Evolutionary conservation across 352 stramenopile species (phyloP).

Genomic region (Blastocystis sp.): DNA sequence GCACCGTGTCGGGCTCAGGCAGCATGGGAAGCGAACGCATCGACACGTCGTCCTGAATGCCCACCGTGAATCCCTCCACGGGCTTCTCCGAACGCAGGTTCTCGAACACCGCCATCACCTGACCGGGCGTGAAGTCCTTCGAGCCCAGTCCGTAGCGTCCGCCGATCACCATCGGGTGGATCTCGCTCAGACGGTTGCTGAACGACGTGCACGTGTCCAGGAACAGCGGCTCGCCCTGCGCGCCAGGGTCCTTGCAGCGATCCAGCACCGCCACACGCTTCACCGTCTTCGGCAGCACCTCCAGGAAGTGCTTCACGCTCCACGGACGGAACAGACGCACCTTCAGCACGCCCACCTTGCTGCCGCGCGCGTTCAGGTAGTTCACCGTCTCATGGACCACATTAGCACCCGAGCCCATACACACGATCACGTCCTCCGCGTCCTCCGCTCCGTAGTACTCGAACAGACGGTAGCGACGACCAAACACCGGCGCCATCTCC

Average conservation of each 20-base stretch:
- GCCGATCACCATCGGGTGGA: conserved; percentile 69
- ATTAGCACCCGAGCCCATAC: conserved; percentile 76
- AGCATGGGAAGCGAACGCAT: neutral
- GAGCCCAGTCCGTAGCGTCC: conserved; percentile 67
- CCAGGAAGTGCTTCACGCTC: conserved; percentile 69
- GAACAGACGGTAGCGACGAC: conserved; percentile 72
- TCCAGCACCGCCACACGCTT: conserved; percentile 76
- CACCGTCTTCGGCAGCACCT: conserved; percentile 67
- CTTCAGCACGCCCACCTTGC: conserved; percentile 72
- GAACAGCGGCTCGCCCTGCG: conserved; percentile 77
- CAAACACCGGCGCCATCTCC: conserved; percentile 70
- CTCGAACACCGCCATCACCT: conserved; percentile 68
- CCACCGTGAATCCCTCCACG: conserved; percentile 68
- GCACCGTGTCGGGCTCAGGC: conserved; percentile 63
- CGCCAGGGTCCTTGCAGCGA: conserved; percentile 73
- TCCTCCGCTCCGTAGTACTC: conserved; percentile 75
- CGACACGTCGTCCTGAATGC: neutral
- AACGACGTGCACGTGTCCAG: conserved; percentile 78
- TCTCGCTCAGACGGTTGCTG: conserved; percentile 67
- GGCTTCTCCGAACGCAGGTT: conserved; percentile 66
- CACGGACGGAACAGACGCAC: conserved; percentile 79
- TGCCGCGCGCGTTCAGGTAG: conserved; percentile 72
- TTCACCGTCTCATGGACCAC: conserved; percentile 76
- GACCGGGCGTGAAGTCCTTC: conserved; percentile 73
- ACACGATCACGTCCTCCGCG: conserved; percentile 74